Percentiles rank a stretch among this genome's conserved stretches.
These are phyloP conservation scores for Brassica hybrid DNA, from an alignment of 441 rosid species.

Conservation along the genomic window DNA sequence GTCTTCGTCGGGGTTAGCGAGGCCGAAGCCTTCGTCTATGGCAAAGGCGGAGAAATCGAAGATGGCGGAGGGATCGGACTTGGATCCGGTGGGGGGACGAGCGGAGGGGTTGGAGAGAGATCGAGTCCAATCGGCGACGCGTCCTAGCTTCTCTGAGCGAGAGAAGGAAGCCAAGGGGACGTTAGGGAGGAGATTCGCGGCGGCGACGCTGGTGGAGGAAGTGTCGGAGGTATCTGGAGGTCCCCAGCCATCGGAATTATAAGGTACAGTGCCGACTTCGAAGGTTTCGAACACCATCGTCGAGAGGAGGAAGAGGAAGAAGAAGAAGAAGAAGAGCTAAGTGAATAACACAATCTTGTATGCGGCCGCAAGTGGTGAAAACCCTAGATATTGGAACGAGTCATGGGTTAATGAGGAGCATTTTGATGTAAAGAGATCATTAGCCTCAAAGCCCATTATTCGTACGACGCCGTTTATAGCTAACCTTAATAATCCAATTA, in stretches of 20 bases:
- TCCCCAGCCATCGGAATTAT: constrained; percentile 92
- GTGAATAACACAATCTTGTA: background rate
- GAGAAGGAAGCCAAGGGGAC: constrained; percentile 83
- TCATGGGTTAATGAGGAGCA: background rate
- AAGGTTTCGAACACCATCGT: constrained; percentile 50
- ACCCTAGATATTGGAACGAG: background rate
- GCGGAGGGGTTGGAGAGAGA: constrained; percentile 44
- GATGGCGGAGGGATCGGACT: constrained; percentile 50
- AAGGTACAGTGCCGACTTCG: constrained; percentile 67
- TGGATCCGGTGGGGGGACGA: constrained; percentile 43
- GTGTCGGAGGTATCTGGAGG: constrained; percentile 61
- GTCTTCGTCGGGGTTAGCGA: background rate
- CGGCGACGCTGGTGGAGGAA: constrained; percentile 45
- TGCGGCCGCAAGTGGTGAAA: background rate
- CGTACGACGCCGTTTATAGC: background rate
- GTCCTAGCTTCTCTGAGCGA: constrained; percentile 83
- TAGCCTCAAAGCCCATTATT: background rate
- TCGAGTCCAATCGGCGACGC: constrained; percentile 85
- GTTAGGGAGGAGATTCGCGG: constrained; percentile 52
- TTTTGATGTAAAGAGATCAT: too few relatives aligned
- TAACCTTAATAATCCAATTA: background rate
- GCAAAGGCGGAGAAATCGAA: constrained; percentile 70
- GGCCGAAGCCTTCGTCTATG: constrained; percentile 46
- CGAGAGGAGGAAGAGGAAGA: background rate
- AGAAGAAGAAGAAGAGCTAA: background rate